Base-by-base conservation (phyloP, 805 yeast genomes). In the Zygoascus ofunaensis region DNA sequence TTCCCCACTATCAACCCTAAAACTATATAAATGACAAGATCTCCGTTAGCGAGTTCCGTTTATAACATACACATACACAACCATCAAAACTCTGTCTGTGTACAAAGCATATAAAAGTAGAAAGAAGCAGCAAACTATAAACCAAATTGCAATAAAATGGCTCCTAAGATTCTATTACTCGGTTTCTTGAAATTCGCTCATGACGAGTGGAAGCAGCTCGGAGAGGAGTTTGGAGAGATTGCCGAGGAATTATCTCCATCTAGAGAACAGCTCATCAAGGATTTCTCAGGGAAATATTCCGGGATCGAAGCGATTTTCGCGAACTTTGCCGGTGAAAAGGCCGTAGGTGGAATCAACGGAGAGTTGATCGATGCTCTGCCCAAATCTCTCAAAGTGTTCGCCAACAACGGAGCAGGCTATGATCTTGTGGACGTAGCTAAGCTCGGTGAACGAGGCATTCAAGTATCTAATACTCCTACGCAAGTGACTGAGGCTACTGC, bases 111-210 rank as follows among this genome's bases (percentile, higher is more conserved):
- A n/a, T n/a, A n/a, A n/a, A n/a, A n/a, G n/a, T n/a, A n/a, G n/a
- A n/a, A n/a, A n/a, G n/a, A n/a, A n/a, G n/a, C n/a, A n/a, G n/a
- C n/a, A n/a, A n/a, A n/a, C n/a, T n/a, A n/a, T n/a, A n/a, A n/a
- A n/a, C n/a, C n/a, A n/a, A n/a, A n/a, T n/a, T n/a, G n/a, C n/a
- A n/a, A n/a, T n/a, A 26, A 26, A 26, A 26, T 26, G 30, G 72
- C 72, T 54, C 80, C 84, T 40, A 74, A 76, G 50, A 77, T 86
- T 8, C 68, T 87, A 21, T 70, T 85, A 61, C 60, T 87, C 30
- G 90, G 87, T 4, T 69, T 72, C 12, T 69, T 78, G 37, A 59
- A 63, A 42, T 80, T 67, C 57, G 89, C 87, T 37, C 74, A 72
- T 33, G 66, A 72, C 26, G 82, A 80, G 36, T 85, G 92, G 90